Base-by-base conservation (phyloP, 768 basidiomycete species). In the Tricholoma hemisulphureum region DNA sequence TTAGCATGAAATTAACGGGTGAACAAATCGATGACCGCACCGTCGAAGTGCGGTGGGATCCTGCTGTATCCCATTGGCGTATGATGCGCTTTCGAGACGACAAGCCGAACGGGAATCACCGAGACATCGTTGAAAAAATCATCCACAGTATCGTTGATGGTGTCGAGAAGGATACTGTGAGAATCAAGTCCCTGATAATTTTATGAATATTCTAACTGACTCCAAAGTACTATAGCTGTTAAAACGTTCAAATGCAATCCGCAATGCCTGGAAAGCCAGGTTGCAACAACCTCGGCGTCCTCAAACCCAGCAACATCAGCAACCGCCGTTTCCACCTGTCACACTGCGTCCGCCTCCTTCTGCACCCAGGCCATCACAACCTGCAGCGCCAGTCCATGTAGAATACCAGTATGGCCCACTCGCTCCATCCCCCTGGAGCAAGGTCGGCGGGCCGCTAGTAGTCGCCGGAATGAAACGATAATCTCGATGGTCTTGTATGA, bases 61-160 rank as follows among this genome's bases (percentile, higher is more conserved):
- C 80, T 6, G 69, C 62, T n/a, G 64, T 75, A 23, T 80, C 80
- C 28, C 76, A 79, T 46, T 98, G 95, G 95, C 85, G 85, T 57
- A 86, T 94, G 83, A 87, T 98, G 85, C 85, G 97, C 46, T 95
- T 96, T 69, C 75, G 97, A 65, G 87, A 96, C 65, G 97, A 99
- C 72, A 99, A 99, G 71, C 89, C 85, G 3, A 75, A 95, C 61
- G 97, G 94, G 14, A 99, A 99, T 71, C 93, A 92, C 71, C 82
- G 80, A 58, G 82, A 75, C 28, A 85, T 94, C 55, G 93, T 98
- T 48, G 85, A 91, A 56, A 91, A 88, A 61, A 93, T 99, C 65
- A 84, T 98, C 53, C 80, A 87, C 63, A 95, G 89, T 63, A 98
- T 99, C 60, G 83, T 84, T 43, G 96, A 98, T 70, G 97, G 97